These are phyloP conservation scores for Penicillium capsulatum DNA, from an alignment of 2,329 filamentous ascomycete genomes.

Conservation along the genomic window DNA sequence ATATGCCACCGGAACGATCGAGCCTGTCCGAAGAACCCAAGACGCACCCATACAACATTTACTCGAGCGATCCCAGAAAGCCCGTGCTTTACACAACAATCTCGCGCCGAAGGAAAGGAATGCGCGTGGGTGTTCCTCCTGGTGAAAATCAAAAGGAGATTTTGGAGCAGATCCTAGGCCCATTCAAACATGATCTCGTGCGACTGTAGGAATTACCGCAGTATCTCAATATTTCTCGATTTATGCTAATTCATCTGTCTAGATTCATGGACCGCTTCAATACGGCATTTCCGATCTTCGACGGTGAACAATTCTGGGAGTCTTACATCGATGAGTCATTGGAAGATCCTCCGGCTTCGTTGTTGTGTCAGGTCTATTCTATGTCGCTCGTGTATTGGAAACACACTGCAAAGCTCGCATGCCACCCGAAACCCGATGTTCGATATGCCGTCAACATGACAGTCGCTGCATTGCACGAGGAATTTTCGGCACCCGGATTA, in stretches of 20 bases:
- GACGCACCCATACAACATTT: conserved; percentile 49
- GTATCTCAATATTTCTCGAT: not conserved
- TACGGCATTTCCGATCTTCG: conserved; percentile 58
- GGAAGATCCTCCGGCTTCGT: conserved; percentile 52
- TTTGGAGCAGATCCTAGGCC: conserved; percentile 57
- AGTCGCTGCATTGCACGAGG: conserved; percentile 57
- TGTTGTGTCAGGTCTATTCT: conserved; percentile 57
- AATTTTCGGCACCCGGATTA: conserved; percentile 56
- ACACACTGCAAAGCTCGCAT: conserved; percentile 43
- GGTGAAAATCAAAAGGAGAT: conserved; percentile 51
- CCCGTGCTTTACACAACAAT: conserved; percentile 49
- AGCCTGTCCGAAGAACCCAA: conserved; percentile 38
- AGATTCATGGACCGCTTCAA: conserved; percentile 57
- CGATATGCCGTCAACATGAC: conserved; percentile 62
- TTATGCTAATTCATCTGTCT: not conserved
- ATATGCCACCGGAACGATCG: conserved; percentile 46
- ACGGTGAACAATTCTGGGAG: conserved; percentile 52
- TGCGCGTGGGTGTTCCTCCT: conserved; percentile 41
- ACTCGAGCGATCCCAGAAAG: conserved; percentile 47
- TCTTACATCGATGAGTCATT: conserved; percentile 46
- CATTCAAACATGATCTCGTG: conserved; percentile 50
- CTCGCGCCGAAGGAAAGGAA: conserved; percentile 48
- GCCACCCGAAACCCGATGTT: conserved; percentile 52
- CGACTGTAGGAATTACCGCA: conserved; percentile 42
- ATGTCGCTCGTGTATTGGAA: conserved; percentile 58